Percentiles rank a stretch among this genome's conserved stretches.
phyloP scores from a whole-genome alignment of 2,329 filamentous ascomycete species.

The Fusarium drepaniforme region DNA sequence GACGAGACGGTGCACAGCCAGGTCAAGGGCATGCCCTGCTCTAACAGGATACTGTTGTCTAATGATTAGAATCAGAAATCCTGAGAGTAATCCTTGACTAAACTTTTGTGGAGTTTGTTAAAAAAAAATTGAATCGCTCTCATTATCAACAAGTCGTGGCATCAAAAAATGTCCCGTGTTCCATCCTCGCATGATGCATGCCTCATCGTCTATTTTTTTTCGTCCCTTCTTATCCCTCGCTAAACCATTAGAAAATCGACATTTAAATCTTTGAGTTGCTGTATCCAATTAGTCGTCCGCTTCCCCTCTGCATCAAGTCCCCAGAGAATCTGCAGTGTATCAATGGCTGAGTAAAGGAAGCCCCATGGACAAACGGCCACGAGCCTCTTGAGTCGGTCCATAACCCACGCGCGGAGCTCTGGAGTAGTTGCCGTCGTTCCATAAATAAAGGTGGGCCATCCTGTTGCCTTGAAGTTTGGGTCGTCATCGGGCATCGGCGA shows the following conservation, averaged over 20 bases:
- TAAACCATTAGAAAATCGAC: slow-evolving; percentile 51
- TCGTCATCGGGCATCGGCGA: slow-evolving; percentile 61
- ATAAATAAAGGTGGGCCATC: slow-evolving; percentile 68
- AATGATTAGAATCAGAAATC: slow-evolving; percentile 1
- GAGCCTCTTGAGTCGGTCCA: slow-evolving; percentile 56
- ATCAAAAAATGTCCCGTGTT: slow-evolving; percentile 35
- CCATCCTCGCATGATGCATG: slow-evolving; percentile 21
- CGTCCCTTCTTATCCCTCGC: no score
- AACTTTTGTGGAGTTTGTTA: neutral
- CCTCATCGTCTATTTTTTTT: neutral
- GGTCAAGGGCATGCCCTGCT: neutral
- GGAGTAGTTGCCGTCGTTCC: slow-evolving; percentile 62
- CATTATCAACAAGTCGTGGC: slow-evolving; percentile 24
- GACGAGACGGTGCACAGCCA: neutral
- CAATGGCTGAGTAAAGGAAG: slow-evolving; percentile 60
- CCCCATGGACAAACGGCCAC: slow-evolving; percentile 59
- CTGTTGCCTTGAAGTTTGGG: slow-evolving; percentile 66
- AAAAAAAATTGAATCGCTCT: slow-evolving; percentile 8
- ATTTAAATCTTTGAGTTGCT: slow-evolving; percentile 54
- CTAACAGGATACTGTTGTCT: neutral
- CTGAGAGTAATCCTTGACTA: neutral
- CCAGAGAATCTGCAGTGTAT: slow-evolving; percentile 59
- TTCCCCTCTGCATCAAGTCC: slow-evolving; percentile 46
- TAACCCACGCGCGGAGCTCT: slow-evolving; percentile 59
- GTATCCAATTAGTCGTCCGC: slow-evolving; percentile 53